Evolutionary conservation across 2,329 filamentous ascomycete genomes (phyloP).

Genomic region (Trichocomaceae sp.): DNA sequence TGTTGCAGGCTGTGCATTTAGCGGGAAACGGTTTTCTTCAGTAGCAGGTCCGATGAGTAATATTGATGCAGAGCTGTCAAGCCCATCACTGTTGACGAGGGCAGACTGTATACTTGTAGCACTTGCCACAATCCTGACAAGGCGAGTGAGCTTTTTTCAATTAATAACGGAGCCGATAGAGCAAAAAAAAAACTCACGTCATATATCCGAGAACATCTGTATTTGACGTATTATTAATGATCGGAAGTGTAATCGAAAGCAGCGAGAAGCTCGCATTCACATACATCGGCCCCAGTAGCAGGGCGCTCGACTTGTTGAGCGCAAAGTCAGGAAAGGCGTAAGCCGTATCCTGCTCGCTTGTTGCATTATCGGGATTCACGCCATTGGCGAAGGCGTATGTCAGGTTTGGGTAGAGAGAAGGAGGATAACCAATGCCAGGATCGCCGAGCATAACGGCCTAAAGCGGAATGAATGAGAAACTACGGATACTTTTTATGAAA

Average conservation of each 20-base stretch:
- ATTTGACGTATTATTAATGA: slow-evolving; percentile 59
- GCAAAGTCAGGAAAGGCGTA: slow-evolving; percentile 36
- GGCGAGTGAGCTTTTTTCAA: too few relatives aligned
- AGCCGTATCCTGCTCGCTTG: slow-evolving; percentile 26
- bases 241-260: slow-evolving; percentile 72
- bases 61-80: slow-evolving; percentile 1
- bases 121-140: slow-evolving; percentile 49
- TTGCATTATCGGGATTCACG: slow-evolving; percentile 8
- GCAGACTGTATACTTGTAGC: slow-evolving; percentile 35
- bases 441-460: slow-evolving; percentile 55
- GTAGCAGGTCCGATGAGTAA: slow-evolving; percentile 9
- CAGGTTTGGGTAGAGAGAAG: slow-evolving; percentile 69
- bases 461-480: neutral
- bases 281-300: slow-evolving; percentile 70
- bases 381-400: slow-evolving; percentile 47
- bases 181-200: slow-evolving; percentile 65
- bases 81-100: slow-evolving; percentile 24
- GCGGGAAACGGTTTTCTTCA: neutral
- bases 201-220: slow-evolving; percentile 72
- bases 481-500: neutral
- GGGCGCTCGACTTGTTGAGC: slow-evolving; percentile 45
- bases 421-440: slow-evolving; percentile 59
- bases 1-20: neutral
- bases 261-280: slow-evolving; percentile 69
- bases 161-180: too few relatives aligned